Evolutionary conservation across 176 grass and related monocot species (phyloP).

Genomic region (Saccharum officinarum): DNA sequence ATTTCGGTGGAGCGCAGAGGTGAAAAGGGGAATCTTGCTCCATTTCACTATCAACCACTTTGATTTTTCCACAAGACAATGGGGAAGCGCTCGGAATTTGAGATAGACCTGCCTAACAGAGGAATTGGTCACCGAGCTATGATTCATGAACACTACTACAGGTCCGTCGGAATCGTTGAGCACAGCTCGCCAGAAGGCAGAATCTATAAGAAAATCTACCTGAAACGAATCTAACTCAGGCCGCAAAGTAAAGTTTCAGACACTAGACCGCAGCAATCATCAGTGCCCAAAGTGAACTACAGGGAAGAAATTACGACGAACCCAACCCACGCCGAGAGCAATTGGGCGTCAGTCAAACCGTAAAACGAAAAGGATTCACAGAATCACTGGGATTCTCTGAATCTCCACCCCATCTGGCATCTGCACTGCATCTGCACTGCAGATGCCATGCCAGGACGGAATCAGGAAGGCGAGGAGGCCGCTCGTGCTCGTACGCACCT

Average conservation of each 20-base stretch:
- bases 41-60: background rate
- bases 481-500: conserved; percentile 30
- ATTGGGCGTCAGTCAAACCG: background rate
- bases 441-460: background rate
- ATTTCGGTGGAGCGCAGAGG: background rate
- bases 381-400: background rate
- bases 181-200: background rate
- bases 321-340: background rate
- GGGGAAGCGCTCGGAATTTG: background rate
- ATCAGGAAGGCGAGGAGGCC: background rate
- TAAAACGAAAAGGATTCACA: background rate
- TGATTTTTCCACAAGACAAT: background rate
- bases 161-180: background rate
- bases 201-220: background rate
- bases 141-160: background rate
- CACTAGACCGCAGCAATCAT: background rate
- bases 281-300: background rate
- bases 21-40: background rate
- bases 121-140: background rate
- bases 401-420: background rate
- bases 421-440: background rate
- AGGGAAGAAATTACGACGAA: background rate
- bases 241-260: background rate
- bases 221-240: background rate
- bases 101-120: background rate